Conservation (phyloP, 2,329 filamentous ascomycete species). For the Ascochyta koolunga region DNA sequence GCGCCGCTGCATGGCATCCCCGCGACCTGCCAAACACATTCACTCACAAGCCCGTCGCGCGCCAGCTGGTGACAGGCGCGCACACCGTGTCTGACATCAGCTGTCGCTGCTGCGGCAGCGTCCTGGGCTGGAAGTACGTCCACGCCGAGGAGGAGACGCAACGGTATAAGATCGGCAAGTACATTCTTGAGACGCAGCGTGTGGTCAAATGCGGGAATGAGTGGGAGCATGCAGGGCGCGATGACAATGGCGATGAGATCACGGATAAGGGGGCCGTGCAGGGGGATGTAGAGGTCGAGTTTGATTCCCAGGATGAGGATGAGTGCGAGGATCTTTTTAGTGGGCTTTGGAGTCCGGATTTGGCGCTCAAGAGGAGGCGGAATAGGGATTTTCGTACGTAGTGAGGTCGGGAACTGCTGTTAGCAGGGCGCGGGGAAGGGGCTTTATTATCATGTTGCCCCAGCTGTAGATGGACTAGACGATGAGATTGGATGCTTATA, state of each 20-base stretch:
- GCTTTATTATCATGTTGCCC: too few relatives aligned
- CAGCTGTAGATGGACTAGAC: too few relatives aligned
- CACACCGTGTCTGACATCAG: conserved; percentile 67
- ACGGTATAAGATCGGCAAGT: conserved; percentile 70
- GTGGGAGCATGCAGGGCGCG: conserved; percentile 55
- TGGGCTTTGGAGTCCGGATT: conserved; percentile 64
- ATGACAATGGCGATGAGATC: conserved; percentile 20
- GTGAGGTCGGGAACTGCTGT: not conserved
- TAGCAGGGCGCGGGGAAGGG: too few relatives aligned
- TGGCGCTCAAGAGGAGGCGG: conserved; percentile 53
- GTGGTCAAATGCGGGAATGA: conserved; percentile 54
- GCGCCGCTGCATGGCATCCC: conserved; percentile 15
- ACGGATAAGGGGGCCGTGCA: conserved; percentile 19
- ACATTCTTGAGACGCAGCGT: conserved; percentile 66
- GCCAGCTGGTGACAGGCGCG: conserved; percentile 66
- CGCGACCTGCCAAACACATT: conserved; percentile 63
- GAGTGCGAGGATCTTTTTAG: conserved; percentile 70
- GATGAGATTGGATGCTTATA: not conserved
- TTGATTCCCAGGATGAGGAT: conserved; percentile 70
- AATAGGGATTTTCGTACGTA: conserved; percentile 1
- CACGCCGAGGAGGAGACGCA: conserved; percentile 66
- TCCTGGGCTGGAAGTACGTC: conserved; percentile 70
- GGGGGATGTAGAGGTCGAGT: conserved; percentile 53
- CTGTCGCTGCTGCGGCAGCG: conserved; percentile 61
- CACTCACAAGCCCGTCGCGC: conserved; percentile 61